Base-by-base conservation (phyloP, 495 filamentous ascomycete species). In the Penicillium subrubescens region DNA sequence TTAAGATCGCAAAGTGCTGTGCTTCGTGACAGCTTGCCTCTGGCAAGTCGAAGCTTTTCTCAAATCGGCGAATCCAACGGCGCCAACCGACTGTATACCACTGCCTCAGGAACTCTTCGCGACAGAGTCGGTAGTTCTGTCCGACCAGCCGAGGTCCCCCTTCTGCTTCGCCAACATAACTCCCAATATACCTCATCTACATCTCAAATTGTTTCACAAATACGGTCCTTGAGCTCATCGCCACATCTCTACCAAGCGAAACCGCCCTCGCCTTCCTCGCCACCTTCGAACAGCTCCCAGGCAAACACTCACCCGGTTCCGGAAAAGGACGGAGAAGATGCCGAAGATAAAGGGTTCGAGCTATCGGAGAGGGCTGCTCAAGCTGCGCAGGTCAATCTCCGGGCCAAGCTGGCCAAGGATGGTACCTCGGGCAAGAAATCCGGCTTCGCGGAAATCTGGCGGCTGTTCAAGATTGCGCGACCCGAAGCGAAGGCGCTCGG, bases 301-400 rank as follows among this genome's bases (percentile, higher is more conserved):
- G 34, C 60, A 27, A 63, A 62, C 34, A 68, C 33, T 21, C 68
- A 53, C 33, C 43, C 66, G 10, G 39, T 56, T 53, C 61, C 69
- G 52, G 73, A 76, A 64, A 57, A 44, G 17, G 63, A 60, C 8
- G 75, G 73, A 41, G 68, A 75, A 52, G 67, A 83, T 29, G 82
- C 84, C 57, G 80, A 83, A 41, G 82, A 84, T n/a, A 71, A 83
- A 66, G 87, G 82, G 34, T 92, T 92, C 70, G 83, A 80, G 66
- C 76, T 85, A 27, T 87, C 88, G 0, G 93, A 94, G 75, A 92
- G 90, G 75, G 95, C 93, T 39, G 84, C 86, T 5, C 89, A 94
- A 72, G 94, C 93, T n/a, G 88, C 93, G 5, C 88, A 97, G 67
- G 80, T 98, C 50, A 96, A 99, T 74, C 82, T 98, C 66, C 88